phyloP scores from a whole-genome alignment of 768 basidiomycete species.

The Trametes villosa region DNA sequence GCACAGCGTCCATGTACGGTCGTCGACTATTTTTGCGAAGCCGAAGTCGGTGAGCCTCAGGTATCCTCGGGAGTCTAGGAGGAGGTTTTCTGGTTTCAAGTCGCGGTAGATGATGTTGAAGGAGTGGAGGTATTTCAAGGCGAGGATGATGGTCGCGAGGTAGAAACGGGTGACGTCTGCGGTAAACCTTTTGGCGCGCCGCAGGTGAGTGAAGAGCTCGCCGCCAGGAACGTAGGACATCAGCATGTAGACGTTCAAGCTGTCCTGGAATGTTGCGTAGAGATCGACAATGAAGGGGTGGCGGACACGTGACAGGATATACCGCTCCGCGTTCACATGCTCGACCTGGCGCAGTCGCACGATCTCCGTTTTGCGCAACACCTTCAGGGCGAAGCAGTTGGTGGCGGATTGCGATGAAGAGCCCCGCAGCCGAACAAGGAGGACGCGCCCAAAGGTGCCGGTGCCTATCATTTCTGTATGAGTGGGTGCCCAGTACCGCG shows the following conservation, averaged over 20 bases:
- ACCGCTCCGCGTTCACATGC: conserved; percentile 95
- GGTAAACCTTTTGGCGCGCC: conserved; percentile 92
- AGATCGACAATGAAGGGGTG: conserved; percentile 98
- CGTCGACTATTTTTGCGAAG: conserved; percentile 96
- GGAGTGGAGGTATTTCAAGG: conserved; percentile 91
- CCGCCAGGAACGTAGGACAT: conserved; percentile 96
- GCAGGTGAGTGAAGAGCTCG: conserved; percentile 95
- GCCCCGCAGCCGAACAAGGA: conserved; percentile 79
- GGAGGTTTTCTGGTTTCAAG: conserved; percentile 98
- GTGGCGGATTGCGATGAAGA: conserved; percentile 52
- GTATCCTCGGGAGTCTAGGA: conserved; percentile 92
- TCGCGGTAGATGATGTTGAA: conserved; percentile 99
- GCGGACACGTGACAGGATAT: conserved; percentile 87
- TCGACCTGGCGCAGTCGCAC: conserved; percentile 93
- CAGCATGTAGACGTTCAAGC: conserved; percentile 96
- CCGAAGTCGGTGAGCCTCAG: conserved; percentile 97
- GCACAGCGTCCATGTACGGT: conserved; percentile 97
- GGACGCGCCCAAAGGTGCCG: conserved; percentile 93
- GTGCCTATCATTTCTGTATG: conserved; percentile 63
- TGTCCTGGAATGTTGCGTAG: conserved; percentile 94
- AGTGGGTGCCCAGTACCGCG: neutral
- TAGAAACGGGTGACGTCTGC: conserved; percentile 99
- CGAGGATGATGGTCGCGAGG: conserved; percentile 93
- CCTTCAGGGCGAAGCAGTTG: conserved; percentile 84
- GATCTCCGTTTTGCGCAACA: conserved; percentile 84